Conservation (phyloP, 306 rosid genomes). For the Astragalus membranaceus region DNA sequence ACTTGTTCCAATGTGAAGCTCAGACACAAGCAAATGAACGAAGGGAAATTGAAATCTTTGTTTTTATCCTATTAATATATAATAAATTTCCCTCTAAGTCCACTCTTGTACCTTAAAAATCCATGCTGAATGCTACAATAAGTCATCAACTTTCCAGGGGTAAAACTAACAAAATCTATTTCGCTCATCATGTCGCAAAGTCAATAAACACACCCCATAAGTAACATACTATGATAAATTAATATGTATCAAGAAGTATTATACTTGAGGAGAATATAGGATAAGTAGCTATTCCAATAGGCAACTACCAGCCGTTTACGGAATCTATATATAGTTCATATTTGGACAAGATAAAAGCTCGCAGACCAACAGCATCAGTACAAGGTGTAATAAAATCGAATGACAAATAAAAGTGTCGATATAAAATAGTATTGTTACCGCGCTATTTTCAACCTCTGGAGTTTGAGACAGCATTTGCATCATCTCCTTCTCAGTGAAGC, state of each 20-base stretch:
- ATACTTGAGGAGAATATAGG: background rate
- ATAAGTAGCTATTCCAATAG: background rate
- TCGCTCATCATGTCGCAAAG: background rate
- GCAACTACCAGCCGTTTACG: background rate
- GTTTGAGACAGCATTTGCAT: constrained; percentile 34
- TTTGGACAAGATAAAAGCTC: background rate
- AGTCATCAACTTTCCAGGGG: background rate
- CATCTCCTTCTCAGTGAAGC: constrained; percentile 34
- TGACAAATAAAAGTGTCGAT: background rate
- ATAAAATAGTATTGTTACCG: constrained; percentile 27
- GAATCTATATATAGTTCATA: background rate
- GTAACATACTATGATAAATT: background rate
- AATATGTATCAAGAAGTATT: background rate
- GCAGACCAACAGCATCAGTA: background rate
- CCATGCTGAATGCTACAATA: background rate
- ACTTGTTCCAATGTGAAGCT: background rate
- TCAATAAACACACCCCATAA: background rate
- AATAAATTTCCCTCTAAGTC: background rate
- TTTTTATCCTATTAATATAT: background rate
- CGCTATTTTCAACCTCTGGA: constrained; percentile 36
- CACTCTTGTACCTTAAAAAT: background rate
- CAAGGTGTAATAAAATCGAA: background rate
- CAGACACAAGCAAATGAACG: background rate
- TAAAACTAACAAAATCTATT: background rate
- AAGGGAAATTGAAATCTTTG: background rate